Evolutionary conservation across 257 asterid species (phyloP).

Genomic region (Verbena officinalis): DNA sequence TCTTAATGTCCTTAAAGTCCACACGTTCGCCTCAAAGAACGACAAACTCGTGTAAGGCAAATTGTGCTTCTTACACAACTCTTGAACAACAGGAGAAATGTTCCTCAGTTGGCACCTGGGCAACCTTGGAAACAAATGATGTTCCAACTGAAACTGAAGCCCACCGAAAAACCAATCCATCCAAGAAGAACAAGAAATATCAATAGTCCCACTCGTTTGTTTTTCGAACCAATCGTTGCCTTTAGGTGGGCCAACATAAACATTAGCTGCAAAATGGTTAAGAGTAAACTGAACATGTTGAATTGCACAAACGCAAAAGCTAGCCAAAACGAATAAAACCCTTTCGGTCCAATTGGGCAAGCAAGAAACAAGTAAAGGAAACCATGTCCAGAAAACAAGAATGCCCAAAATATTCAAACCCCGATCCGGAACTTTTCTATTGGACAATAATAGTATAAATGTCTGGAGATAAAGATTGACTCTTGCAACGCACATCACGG

Average conservation of each 20-base stretch:
- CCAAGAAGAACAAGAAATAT: conserved; percentile 60
- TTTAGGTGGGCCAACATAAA: conserved; percentile 68
- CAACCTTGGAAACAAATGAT: conserved; percentile 88
- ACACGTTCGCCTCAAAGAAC: conserved; percentile 62
- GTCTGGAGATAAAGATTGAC: conserved; percentile 82
- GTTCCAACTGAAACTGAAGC: conserved; percentile 84
- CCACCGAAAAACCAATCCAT: conserved; percentile 97
- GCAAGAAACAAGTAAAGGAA: conserved; percentile 64
- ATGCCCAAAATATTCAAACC: conserved; percentile 67
- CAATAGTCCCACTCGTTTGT: conserved; percentile 80
- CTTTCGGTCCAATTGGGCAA: conserved; percentile 76
- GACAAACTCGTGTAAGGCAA: conserved; percentile 70
- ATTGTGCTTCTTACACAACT: conserved; percentile 77
- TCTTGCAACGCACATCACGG: conserved; percentile 68
- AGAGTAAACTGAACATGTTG: conserved; percentile 83
- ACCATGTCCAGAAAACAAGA: conserved; percentile 87
- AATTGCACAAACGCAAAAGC: conserved; percentile 61
- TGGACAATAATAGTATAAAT: conserved; percentile 56
- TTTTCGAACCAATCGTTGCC: conserved; percentile 93
- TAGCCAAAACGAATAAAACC: conserved; percentile 51
- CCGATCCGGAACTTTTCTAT: conserved; percentile 66
- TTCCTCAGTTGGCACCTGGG: conserved; percentile 84
- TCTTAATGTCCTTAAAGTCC: conserved; percentile 64
- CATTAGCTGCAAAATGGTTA: conserved; percentile 85
- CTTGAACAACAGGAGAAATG: conserved; percentile 70